Evolutionary conservation across 2,329 filamentous ascomycete genomes (phyloP), one percentile per base, ranked within the genome.

Genomic region (Grosmannia serpens): DNA sequence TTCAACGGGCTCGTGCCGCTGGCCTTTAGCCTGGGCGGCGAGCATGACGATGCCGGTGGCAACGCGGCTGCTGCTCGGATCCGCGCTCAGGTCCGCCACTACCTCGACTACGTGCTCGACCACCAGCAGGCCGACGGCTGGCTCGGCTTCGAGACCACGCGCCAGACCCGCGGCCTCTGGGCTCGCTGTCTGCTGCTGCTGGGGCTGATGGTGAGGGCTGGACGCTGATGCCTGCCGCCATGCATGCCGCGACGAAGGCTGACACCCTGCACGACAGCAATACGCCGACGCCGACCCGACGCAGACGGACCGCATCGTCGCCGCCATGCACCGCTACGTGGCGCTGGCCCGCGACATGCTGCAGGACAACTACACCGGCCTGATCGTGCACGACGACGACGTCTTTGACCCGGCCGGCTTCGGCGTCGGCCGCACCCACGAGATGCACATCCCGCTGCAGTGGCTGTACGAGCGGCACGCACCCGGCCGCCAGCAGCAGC

Each of bases 1-100:
- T 79, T 82, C 67, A 84, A 84, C 63, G 77, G 76, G 2, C 69
- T 83, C 1, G 80, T 84, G 0, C 80, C 80, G 1, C 68, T 84
- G 55, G 79, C 81, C 0, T 84, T 78, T 62, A 67, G 69, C 0
- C 66, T 80, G 1, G 70, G 78, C 44, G 74, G 82, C 65, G 65
- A 44, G 7, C 11, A 46, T 7, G 41, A 46, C 5, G 41, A 24
- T 7, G 41, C 17, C 5, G 41, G 5, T 7, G 41, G 41, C 41
- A 22, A 46, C 9, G 17, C n/a, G 20, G 41, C 41, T n/a, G 66
- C 10, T 9, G 33, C 33, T 35, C 65, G 73, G 2, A 65, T 81
- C 46, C 79, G 80, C 64, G 64, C 61, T 0, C 79, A 83, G 60
- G 75, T 78, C 38, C 66, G 70, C 11, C 61, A 66, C 9, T 70